Evolutionary conservation across 768 basidiomycete species (phyloP).

Genomic region (Gloeostereum incarnatum): DNA sequence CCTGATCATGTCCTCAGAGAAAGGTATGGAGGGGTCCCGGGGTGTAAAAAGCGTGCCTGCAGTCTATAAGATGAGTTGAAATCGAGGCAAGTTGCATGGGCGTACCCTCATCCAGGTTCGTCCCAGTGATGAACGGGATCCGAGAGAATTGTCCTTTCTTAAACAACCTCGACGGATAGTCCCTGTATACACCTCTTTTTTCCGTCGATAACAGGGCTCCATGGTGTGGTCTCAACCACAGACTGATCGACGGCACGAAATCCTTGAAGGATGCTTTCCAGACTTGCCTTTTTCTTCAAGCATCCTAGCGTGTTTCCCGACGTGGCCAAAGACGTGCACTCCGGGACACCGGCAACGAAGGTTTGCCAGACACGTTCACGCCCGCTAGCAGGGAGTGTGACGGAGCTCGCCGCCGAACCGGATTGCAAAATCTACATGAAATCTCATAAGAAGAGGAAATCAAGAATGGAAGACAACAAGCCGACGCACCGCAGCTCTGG

Average conservation of each 20-base stretch:
- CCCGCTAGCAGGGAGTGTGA: conserved; percentile 12
- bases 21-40: background rate
- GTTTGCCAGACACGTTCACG: conserved; percentile 6
- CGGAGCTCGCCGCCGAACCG: conserved; percentile 14
- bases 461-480: background rate
- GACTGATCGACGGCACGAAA: conserved; percentile 6
- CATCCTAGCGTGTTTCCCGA: conserved; percentile 22
- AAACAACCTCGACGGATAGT: conserved; percentile 23
- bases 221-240: conserved; percentile 16
- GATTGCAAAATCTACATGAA: conserved; percentile 20
- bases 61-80: background rate
- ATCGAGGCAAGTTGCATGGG: background rate
- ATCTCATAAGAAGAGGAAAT: background rate
- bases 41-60: background rate
- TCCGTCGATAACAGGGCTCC: conserved; percentile 32
- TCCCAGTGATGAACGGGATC: conserved; percentile 36
- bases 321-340: conserved; percentile 17
- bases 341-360: conserved; percentile 16
- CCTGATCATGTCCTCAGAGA: background rate
- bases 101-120: conserved; percentile 37
- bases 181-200: conserved; percentile 27
- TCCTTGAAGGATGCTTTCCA: conserved; percentile 10
- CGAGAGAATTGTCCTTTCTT: conserved; percentile 16
- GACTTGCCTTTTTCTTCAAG: conserved; percentile 6
- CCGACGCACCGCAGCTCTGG: conserved; percentile 11